A percentile compares a stretch with the other conserved stretches of the same genome.
Evolutionary conservation across 2,329 filamentous ascomycete genomes (phyloP).

Genomic region (Phialemoniopsis sp.): DNA sequence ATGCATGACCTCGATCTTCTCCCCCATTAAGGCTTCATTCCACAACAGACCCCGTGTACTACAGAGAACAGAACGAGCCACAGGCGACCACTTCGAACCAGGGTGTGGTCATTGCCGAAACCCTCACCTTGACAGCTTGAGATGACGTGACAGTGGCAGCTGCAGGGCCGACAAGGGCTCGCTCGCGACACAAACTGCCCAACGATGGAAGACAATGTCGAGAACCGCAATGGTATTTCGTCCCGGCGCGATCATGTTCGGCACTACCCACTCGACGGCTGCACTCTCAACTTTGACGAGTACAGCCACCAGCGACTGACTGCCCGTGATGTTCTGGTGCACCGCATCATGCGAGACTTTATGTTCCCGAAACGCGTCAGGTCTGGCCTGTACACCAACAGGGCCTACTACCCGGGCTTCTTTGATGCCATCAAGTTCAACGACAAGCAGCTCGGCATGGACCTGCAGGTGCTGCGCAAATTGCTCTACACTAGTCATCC

Average conservation of each 20-base stretch:
- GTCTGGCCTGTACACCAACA: slow-evolving; percentile 7
- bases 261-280: slow-evolving; percentile 27
- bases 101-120: too few species aligned
- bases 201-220: slow-evolving; percentile 1
- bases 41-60: too few species aligned
- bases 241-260: slow-evolving; percentile 2
- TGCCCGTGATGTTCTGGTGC: slow-evolving; percentile 22
- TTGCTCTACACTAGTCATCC: slow-evolving; percentile 16
- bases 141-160: too few species aligned
- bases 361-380: slow-evolving; percentile 14
- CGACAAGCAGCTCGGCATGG: slow-evolving; percentile 16
- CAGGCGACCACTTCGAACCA: too few species aligned
- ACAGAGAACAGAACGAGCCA: too few species aligned
- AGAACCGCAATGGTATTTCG: background rate
- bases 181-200: too few species aligned
- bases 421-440: slow-evolving; percentile 13
- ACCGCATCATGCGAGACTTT: slow-evolving; percentile 22
- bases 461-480: slow-evolving; percentile 18
- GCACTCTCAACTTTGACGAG: slow-evolving; percentile 22
- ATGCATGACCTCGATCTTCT: too few species aligned
- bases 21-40: too few species aligned
- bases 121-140: too few species aligned
- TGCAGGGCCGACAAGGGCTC: too few species aligned
- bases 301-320: slow-evolving; percentile 25
- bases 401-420: background rate